Evolutionary conservation across 768 basidiomycete genomes (phyloP).

Genomic region (Mycena rosella): DNA sequence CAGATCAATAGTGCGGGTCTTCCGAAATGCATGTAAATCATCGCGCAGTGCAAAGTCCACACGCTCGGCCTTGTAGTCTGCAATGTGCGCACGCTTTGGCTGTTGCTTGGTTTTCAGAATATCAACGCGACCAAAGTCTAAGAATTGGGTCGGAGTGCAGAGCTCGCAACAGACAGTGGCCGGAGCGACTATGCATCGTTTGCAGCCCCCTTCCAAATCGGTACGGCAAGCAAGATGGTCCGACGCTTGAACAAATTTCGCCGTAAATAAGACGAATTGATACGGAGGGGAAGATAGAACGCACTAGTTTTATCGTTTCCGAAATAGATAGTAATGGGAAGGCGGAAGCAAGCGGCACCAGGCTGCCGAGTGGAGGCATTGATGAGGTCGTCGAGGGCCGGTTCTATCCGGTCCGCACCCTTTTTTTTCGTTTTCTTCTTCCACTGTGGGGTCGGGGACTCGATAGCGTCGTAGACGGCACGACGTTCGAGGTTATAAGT

Average conservation of each 20-base stretch:
- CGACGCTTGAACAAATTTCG: background rate
- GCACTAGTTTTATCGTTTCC: constrained; percentile 16
- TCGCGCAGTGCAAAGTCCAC: constrained; percentile 1
- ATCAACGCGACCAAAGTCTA: constrained; percentile 6
- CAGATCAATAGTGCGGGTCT: background rate
- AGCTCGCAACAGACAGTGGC: constrained; percentile 17
- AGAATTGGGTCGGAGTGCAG: constrained; percentile 6
- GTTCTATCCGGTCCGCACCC: constrained; percentile 7
- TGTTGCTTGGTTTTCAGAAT: constrained; percentile 1
- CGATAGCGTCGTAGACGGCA: too few relatives aligned
- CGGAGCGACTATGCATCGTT: background rate
- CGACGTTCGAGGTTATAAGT: too few relatives aligned
- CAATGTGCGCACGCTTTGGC: background rate
- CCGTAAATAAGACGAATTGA: too few relatives aligned
- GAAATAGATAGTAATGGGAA: constrained; percentile 10
- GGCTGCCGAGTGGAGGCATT: constrained; percentile 10
- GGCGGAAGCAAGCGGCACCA: background rate
- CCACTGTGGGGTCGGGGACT: background rate
- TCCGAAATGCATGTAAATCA: constrained; percentile 5
- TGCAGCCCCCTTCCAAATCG: background rate
- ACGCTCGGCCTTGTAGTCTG: background rate
- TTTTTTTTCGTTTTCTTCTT: constrained; percentile 8
- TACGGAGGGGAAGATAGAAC: background rate
- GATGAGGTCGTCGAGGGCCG: constrained; percentile 18
- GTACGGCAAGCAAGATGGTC: constrained; percentile 10